phyloP scores from a whole-genome alignment of 306 rosid genomes.

The Fagus sylvatica region DNA sequence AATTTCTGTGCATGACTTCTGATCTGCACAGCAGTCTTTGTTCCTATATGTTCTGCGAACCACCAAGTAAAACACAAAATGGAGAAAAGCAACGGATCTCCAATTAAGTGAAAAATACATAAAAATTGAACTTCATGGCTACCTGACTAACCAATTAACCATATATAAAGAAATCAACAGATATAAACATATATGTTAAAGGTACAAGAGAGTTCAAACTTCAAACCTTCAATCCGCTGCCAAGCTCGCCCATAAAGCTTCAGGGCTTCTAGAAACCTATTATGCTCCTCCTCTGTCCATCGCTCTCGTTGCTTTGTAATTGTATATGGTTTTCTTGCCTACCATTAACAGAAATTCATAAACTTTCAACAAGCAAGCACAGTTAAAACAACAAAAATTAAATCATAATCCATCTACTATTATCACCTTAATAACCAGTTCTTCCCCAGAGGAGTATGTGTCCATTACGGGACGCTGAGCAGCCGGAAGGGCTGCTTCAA shows the following conservation, averaged over 20 bases:
- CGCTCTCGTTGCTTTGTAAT: slow-evolving; percentile 97
- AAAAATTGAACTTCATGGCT: slow-evolving; percentile 16
- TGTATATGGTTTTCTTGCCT: slow-evolving; percentile 93
- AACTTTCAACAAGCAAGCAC: slow-evolving; percentile 10
- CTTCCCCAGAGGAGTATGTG: slow-evolving; percentile 76
- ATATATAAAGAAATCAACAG: slow-evolving; percentile 24
- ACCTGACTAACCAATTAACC: neutral
- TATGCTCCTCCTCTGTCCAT: slow-evolving; percentile 99
- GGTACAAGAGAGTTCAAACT: slow-evolving; percentile 1
- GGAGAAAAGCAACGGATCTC: slow-evolving; percentile 19
- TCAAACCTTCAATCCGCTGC: slow-evolving; percentile 95
- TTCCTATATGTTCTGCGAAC: slow-evolving; percentile 91
- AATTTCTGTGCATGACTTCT: slow-evolving; percentile 99
- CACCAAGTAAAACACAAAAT: slow-evolving; percentile 32
- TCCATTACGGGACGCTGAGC: slow-evolving; percentile 63
- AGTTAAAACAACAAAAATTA: neutral
- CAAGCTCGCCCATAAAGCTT: slow-evolving; percentile 98
- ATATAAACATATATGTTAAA: neutral
- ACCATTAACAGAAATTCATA: slow-evolving; percentile 27
- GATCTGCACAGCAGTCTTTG: slow-evolving; percentile 99
- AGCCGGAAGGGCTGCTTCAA: slow-evolving; percentile 72
- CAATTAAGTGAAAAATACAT: slow-evolving; percentile 30
- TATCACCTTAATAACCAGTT: slow-evolving; percentile 68
- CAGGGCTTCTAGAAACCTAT: slow-evolving; percentile 86
- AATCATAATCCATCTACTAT: neutral